Evolutionary conservation across 2,329 filamentous ascomycete species (phyloP).

Genomic region (Epichloe hybrida): DNA sequence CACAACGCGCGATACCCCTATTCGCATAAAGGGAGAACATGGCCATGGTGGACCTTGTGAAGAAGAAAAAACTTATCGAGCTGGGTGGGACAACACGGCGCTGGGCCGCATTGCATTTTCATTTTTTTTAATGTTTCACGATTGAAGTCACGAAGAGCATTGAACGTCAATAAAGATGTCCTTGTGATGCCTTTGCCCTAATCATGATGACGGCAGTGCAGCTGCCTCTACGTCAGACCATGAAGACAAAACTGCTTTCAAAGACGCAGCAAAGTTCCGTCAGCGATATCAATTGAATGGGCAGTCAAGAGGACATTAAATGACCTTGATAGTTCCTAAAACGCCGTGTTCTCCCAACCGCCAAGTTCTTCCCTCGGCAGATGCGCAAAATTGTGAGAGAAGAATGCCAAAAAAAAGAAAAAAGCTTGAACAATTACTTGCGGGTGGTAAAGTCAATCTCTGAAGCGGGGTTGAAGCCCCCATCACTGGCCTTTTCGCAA

Average conservation of each 20-base stretch:
- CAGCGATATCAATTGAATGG: too few species aligned
- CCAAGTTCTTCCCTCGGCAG: background rate
- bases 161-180: background rate
- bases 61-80: background rate
- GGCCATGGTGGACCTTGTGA: background rate
- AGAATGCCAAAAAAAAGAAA: background rate
- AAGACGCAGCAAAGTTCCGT: too few species aligned
- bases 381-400: background rate
- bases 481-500: conserved; percentile 61
- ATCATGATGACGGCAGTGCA: background rate
- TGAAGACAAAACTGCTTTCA: too few species aligned
- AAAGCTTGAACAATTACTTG: conserved; percentile 30
- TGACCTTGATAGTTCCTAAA: too few species aligned
- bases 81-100: background rate
- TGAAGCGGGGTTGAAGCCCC: conserved; percentile 45
- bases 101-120: background rate
- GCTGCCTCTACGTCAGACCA: too few species aligned
- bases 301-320: too few species aligned
- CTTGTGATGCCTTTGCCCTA: background rate
- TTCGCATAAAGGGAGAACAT: background rate
- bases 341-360: background rate
- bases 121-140: background rate
- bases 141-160: background rate
- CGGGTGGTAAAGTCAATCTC: conserved; percentile 84
- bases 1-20: background rate